Conservation (phyloP, 225 moss, liverwort and hornwort genomes). For the Climacium dendroides region DNA sequence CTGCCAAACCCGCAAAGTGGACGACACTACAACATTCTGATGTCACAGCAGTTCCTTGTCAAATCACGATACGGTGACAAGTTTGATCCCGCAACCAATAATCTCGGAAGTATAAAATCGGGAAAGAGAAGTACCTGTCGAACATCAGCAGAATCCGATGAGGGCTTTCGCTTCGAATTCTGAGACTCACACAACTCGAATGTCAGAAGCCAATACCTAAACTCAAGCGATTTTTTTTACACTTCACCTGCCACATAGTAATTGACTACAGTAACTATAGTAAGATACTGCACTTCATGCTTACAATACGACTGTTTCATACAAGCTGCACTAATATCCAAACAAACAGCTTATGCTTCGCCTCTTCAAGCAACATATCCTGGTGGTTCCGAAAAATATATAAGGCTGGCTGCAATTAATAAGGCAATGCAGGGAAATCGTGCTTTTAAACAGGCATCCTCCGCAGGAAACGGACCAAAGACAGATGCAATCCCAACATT, state of each 20-base stretch:
- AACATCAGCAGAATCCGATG: conserved; percentile 21
- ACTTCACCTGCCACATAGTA: background rate
- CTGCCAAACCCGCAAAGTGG: background rate
- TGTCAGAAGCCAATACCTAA: background rate
- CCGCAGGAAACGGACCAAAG: background rate
- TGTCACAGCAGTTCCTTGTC: background rate
- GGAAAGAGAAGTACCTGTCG: conserved; percentile 22
- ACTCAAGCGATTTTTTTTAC: background rate
- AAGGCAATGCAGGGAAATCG: background rate
- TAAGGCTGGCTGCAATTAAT: background rate
- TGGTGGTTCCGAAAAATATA: background rate
- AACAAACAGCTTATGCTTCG: background rate
- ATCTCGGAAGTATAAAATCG: background rate
- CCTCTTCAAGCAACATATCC: background rate
- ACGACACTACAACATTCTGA: background rate
- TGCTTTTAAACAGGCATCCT: background rate
- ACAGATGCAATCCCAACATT: background rate
- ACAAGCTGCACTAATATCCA: background rate
- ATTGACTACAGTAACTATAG: background rate
- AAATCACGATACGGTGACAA: background rate
- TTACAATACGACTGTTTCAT: background rate
- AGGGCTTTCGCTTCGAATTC: conserved; percentile 24
- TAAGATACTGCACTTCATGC: background rate
- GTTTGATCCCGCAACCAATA: background rate
- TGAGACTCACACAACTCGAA: conserved; percentile 3